A percentile compares a stretch with the other conserved stretches of the same genome.
phyloP scores from a whole-genome alignment of 441 rosid genomes.

The Breynia disticha region DNA sequence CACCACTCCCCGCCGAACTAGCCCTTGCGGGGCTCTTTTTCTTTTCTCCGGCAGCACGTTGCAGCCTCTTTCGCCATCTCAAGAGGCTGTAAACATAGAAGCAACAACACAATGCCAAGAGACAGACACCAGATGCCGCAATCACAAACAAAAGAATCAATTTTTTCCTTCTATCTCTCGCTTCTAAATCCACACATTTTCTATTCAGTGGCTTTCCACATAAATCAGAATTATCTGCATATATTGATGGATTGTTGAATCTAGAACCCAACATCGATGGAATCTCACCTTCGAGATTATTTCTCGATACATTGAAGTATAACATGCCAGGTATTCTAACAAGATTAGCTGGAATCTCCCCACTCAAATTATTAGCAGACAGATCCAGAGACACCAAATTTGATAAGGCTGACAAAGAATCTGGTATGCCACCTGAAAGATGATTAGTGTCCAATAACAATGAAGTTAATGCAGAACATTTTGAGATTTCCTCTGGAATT shows the following conservation, averaged over 20 bases:
- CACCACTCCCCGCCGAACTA: conserved; percentile 72
- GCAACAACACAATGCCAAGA: conserved; percentile 72
- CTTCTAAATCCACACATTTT: conserved; percentile 36
- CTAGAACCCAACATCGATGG: conserved; percentile 50
- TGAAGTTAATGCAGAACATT: conserved; percentile 39
- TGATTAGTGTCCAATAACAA: conserved; percentile 54
- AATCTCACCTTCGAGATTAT: conserved; percentile 66
- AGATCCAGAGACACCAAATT: conserved; percentile 62
- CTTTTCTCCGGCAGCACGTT: conserved; percentile 67
- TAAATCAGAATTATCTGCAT: conserved; percentile 45
- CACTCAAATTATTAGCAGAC: conserved; percentile 67
- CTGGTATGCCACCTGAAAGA: conserved; percentile 62
- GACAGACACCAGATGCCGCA: conserved; percentile 47
- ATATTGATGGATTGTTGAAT: conserved; percentile 52
- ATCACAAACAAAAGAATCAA: conserved; percentile 50
- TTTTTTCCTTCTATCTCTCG: conserved; percentile 40
- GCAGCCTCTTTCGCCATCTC: conserved; percentile 76
- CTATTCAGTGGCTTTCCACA: conserved; percentile 66
- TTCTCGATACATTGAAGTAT: conserved; percentile 68
- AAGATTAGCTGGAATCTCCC: conserved; percentile 60
- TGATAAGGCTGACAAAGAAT: conserved; percentile 40
- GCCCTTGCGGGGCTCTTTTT: conserved; percentile 82
- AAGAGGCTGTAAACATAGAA: conserved; percentile 73
- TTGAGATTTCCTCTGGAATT: conserved; percentile 48
- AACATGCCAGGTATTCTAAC: conserved; percentile 35